Evolutionary conservation across 192 early-diverging fungal species (phyloP), one percentile per base, ranked within the genome.

Genomic region (Linnemannia zychae): DNA sequence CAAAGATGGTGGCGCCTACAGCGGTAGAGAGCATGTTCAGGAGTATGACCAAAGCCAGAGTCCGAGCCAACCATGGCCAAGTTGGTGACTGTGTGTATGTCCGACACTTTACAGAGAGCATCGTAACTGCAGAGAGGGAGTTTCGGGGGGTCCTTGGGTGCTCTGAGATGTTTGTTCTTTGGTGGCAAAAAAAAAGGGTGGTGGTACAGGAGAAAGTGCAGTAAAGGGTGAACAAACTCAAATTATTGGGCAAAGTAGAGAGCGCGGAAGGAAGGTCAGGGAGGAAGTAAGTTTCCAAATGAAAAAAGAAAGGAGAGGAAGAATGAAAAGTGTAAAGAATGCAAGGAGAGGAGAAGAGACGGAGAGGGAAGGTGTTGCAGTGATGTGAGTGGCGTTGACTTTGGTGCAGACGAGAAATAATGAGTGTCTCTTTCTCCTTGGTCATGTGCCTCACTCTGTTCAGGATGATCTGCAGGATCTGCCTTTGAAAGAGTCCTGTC

Each of bases 1-100:
- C 74, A 76, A 85, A 85, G 69, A 85, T 46, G 31, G 28, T 47
- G 13, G 77, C 83, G 7, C 74, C 40, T 36, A 46, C 48, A 22
- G 66, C 40, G 13, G 53, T 40, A 1, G 47, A 37, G 13, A 84
- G 66, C 0, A 31, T 20, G 7, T 57, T 7, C 22, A 84, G 52
- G 0, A 78, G 18, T 36, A 68, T 0, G 67, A 68, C 17, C 20
- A 38, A 36, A 40, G 37, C 4, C 5, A 68, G 7, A 7, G 17
- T 7, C 6, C 7, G 67, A 68, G 11, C 24, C 28, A 73, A 18
- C 47, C 34, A 24, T 73, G 34, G 17, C 48, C 34, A 28, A 13
- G 31, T 36, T 20, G 22, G 47, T 47, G 49, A 34, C 49, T 50
- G 70, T 71, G 70, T 47, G 40, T 33, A 13, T 71, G 7, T 48